Base-by-base conservation (phyloP, 768 basidiomycete species). In the Boletus rex-veris region DNA sequence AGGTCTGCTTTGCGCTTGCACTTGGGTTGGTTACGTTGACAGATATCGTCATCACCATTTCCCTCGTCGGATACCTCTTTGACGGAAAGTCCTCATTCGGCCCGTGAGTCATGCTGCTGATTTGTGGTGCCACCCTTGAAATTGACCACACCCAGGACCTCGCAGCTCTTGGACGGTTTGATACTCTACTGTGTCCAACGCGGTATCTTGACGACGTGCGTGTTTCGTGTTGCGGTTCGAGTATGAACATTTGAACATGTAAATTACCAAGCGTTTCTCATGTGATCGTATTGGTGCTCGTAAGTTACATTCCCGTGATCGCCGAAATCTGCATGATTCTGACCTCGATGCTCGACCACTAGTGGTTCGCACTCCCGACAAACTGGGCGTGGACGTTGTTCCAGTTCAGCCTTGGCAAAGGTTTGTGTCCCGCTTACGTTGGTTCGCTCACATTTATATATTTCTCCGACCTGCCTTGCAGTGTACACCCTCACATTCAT, bases 401-500 rank as follows among this genome's bases (percentile, higher is more conserved):
- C 19, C 55, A 53, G 24, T 53, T 61, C 10, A 54, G 55, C 41
- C 46, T 61, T 7, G 55, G 60, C 8, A 61, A 53, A 51, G 51
- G 58, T 60, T 2, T 11, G 53, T 2, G 6, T 24, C 19, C 16
- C 16, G 1, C 16, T 26, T 15, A 12, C 6, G 41, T 7, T 21
- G 31, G 45, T 24, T 16, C 6, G 26, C 16, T 57, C 31, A 45
- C 33, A 9, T n/a, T 45, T 7, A 3, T 18, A 36, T 12, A 10
- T 40, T 18, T 21, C 11, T 19, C 5, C 28, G 28, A 28, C 28
- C 3, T 24, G 16, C 40, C 8, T n/a, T 4, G 19, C 7, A 61
- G 60, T 58, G 19, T 61, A 57, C n/a, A 57, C 55, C 14, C 33
- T 61, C n/a, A 61, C 59, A 9, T 58, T 58, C 24, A 39, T 61